Conservation (phyloP, 176 grass and related monocot genomes). For the Poa annua region DNA sequence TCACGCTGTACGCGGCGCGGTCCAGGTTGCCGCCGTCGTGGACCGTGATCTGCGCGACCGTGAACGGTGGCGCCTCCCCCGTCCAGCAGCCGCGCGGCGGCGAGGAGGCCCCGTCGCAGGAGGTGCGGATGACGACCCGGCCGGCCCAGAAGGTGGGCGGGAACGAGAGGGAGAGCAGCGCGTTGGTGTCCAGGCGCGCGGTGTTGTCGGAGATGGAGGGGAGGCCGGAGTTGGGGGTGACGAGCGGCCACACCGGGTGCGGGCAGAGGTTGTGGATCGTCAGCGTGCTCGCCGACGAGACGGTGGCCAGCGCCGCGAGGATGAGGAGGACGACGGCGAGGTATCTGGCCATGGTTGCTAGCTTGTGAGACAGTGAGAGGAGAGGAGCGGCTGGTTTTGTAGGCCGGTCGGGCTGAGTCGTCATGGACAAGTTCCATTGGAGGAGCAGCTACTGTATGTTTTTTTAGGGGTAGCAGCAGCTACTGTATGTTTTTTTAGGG, state of each 20-base stretch:
- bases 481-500: too few relatives aligned
- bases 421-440: not conserved
- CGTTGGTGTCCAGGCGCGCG: constrained; percentile 44
- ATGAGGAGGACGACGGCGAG: not conserved
- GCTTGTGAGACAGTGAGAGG: not conserved
- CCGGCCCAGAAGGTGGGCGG: constrained; percentile 49
- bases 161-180: constrained; percentile 41
- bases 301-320: not conserved
- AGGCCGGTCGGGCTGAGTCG: not conserved
- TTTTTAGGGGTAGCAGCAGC: too few relatives aligned
- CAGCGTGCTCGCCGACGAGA: constrained; percentile 41
- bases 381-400: not conserved
- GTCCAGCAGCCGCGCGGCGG: constrained; percentile 42
- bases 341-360: constrained; percentile 13
- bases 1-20: constrained; percentile 49
- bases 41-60: constrained; percentile 40
- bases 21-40: constrained; percentile 37
- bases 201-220: constrained; percentile 61
- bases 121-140: constrained; percentile 47
- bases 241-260: constrained; percentile 51
- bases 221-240: constrained; percentile 48
- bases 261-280: constrained; percentile 60
- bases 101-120: constrained; percentile 41
- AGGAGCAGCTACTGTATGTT: not conserved
- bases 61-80: constrained; percentile 36